phyloP scores from a whole-genome alignment of 139 green algal genomes.

The Asterochloris erici region DNA sequence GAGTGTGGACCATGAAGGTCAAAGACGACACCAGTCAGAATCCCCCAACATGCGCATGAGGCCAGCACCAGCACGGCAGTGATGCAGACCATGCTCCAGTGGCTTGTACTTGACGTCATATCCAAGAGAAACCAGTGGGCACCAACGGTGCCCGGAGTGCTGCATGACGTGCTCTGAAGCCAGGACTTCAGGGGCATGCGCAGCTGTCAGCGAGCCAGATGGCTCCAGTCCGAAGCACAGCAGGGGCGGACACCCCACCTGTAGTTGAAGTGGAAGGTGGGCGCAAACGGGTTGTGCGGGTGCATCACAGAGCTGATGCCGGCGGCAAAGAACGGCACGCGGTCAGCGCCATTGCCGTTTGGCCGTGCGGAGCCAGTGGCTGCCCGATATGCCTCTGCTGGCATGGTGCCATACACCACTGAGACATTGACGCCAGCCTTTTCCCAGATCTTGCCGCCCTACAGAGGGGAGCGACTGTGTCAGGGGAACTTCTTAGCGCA shows the following conservation, averaged over 20 bases:
- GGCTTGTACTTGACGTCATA: no score
- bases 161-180: not conserved
- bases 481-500: no score
- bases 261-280: constrained; percentile 99
- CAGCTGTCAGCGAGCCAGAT: not conserved
- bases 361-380: constrained; percentile 42
- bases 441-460: constrained; percentile 88
- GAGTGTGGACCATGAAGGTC: not conserved
- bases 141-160: not conserved
- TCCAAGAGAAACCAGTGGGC: no score
- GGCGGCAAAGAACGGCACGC: constrained; percentile 97
- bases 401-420: constrained; percentile 98
- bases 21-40: not conserved
- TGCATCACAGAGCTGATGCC: constrained; percentile 98
- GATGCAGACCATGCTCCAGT: not conserved
- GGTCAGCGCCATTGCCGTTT: constrained; percentile 22
- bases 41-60: not conserved
- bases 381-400: constrained; percentile 92
- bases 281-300: constrained; percentile 91
- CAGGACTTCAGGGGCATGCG: not conserved
- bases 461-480: not conserved
- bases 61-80: not conserved
- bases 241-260: constrained; percentile 36
- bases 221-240: not conserved
- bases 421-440: constrained; percentile 94